Evolutionary conservation across 108 stramenopile genomes (phyloP), one percentile per base, ranked within the genome.

Genomic region (Bacterosira constricta): DNA sequence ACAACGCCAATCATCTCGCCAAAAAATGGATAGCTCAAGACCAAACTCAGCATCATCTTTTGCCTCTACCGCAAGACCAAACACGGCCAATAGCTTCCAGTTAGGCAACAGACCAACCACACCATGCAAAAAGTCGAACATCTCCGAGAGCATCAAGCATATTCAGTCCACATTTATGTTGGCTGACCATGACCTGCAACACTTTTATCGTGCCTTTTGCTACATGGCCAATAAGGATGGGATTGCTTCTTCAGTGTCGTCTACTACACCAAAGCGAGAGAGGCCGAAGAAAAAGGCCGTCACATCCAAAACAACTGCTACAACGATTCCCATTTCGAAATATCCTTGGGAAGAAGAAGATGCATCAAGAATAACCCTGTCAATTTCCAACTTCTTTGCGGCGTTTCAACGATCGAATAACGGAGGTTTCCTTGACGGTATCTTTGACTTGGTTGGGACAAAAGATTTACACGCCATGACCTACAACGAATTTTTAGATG

Each of bases 401-500:
- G 15, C 49, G 11, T 73, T 73, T 52, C 4, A 63, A 17, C 18
- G 53, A 8, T 0, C 37, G 12, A 55, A 73, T 35, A 12, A 10
- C 41, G 70, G 70, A 45, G 60, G 60, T n/a, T 64, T 64, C 49
- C 58, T 45, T 35, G 73, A 73, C 51, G 52, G 56, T 12, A 45
- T 73, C 6, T 73, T 73, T 30, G 73, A 73, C 21, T 62, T 73
- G 13, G 55, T 73, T 15, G 73, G 63, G 10, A 57, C 29, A 5
- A 63, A 57, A 52, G 37, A 73, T 51, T 64, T 73, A 25, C 73
- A 73, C 51, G 34, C 63, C 20, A 73, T 73, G 73, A 31, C 38
- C 18, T 73, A 55, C 49, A 25, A 39, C 49, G 73, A 73, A 47
- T 73, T 73, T 26, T 31, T 73, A 1, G 63, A 73, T 13, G 73